These are phyloP conservation scores for Avena atlantica DNA, from an alignment of 176 grass and related monocot genomes.

Conservation along the genomic window DNA sequence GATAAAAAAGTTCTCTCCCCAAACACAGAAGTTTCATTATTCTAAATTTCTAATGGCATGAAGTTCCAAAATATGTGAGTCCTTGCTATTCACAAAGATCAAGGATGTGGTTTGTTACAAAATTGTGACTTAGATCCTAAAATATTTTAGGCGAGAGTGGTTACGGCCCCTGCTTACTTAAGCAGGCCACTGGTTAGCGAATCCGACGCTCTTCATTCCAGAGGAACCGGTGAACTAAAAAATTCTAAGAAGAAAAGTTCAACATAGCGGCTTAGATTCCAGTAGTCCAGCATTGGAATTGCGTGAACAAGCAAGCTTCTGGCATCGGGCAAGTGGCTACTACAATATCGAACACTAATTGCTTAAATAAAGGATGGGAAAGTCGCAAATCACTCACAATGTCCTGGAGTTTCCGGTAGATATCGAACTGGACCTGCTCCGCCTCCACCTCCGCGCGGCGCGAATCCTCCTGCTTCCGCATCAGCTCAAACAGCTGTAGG, in stretches of 20 bases:
- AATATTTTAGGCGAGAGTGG: constrained; percentile 7
- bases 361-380: background rate
- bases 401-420: constrained; percentile 50
- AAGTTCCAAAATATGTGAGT: background rate
- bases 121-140: constrained; percentile 25
- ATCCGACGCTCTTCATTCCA: constrained; percentile 16
- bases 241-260: constrained; percentile 4
- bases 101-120: background rate
- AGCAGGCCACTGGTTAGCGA: background rate
- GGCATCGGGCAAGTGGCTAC: background rate
- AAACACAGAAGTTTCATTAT: background rate
- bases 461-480: constrained; percentile 82
- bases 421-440: constrained; percentile 57
- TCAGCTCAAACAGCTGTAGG: constrained; percentile 77
- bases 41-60: background rate
- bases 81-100: constrained; percentile 26
- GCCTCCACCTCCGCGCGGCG: constrained; percentile 59
- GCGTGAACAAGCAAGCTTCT: background rate
- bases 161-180: background rate
- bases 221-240: background rate
- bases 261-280: background rate
- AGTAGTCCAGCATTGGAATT: background rate
- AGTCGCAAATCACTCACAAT: constrained; percentile 54
- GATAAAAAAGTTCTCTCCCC: background rate
- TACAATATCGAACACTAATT: constrained; percentile 25